Evolutionary conservation across 257 asterid genomes (phyloP).

Genomic region (Linderniella brevidens): DNA sequence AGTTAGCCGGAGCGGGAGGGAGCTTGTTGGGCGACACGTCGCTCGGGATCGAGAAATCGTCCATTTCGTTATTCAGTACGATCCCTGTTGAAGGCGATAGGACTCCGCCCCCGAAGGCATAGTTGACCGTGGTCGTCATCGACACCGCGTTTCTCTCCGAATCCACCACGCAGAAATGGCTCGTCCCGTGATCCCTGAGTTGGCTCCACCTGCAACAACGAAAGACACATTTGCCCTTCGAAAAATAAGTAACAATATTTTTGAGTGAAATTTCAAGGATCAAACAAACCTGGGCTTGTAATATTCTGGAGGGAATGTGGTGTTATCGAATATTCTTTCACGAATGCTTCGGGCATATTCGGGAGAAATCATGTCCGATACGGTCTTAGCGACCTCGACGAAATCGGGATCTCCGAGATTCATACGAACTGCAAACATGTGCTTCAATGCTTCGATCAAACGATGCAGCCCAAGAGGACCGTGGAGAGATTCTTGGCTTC

Average conservation of each 20-base stretch:
- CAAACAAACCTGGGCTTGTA: slow-evolving; percentile 42
- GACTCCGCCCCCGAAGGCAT: slow-evolving; percentile 58
- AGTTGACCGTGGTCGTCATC: slow-evolving; percentile 73
- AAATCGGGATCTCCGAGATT: slow-evolving; percentile 69
- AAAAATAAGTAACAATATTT: neutral
- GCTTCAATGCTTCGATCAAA: slow-evolving; percentile 63
- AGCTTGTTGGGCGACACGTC: slow-evolving; percentile 39
- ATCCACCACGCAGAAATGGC: slow-evolving; percentile 80
- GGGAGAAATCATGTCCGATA: slow-evolving; percentile 63
- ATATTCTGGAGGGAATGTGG: slow-evolving; percentile 85
- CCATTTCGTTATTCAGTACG: slow-evolving; percentile 85
- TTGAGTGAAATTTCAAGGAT: neutral
- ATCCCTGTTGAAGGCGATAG: slow-evolving; percentile 81
- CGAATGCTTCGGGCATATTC: slow-evolving; percentile 43
- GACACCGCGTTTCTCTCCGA: slow-evolving; percentile 73
- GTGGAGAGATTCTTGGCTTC: slow-evolving; percentile 22
- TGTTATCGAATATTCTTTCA: slow-evolving; percentile 52
- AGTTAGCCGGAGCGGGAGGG: slow-evolving; percentile 88
- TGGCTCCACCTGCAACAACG: slow-evolving; percentile 74
- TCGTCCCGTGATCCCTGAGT: slow-evolving; percentile 71
- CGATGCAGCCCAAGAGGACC: slow-evolving; percentile 82
- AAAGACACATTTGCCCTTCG: slow-evolving; percentile 1
- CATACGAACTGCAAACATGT: slow-evolving; percentile 75
- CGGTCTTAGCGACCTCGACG: slow-evolving; percentile 26
- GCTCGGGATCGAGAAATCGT: slow-evolving; percentile 66